phyloP scores from a whole-genome alignment of 208 protist species.

The Angomonas deanei region DNA sequence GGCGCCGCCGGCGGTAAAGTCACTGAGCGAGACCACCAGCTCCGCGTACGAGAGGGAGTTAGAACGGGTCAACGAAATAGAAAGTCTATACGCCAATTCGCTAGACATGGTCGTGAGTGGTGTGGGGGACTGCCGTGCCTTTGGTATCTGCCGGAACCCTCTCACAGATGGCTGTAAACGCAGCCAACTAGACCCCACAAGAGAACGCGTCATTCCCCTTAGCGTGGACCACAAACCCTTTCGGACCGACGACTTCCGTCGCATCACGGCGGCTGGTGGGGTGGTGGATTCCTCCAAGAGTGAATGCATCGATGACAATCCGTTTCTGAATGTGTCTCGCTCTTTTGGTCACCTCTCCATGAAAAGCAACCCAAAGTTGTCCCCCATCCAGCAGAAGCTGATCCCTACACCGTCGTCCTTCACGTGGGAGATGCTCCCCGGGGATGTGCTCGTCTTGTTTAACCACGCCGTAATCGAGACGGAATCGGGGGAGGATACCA shows the following conservation, averaged over 20 bases:
- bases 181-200: conserved; percentile 41
- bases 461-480: conserved; percentile 77
- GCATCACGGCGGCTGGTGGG: conserved; percentile 63
- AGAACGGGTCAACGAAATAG: conserved; percentile 5
- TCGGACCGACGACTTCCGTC: conserved; percentile 45
- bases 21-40: conserved; percentile 5
- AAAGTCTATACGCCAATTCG: conserved; percentile 20
- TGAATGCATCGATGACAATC: conserved; percentile 63
- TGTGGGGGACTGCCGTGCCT: conserved; percentile 62
- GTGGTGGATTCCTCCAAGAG: conserved; percentile 33
- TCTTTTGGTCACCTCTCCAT: conserved; percentile 82
- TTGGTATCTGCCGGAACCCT: conserved; percentile 63
- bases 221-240: conserved; percentile 65
- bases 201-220: conserved; percentile 58
- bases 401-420: conserved; percentile 52
- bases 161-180: conserved; percentile 19
- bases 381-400: conserved; percentile 73
- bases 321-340: conserved; percentile 67
- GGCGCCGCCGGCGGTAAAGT: conserved; percentile 26
- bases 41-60: conserved; percentile 15
- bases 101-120: conserved; percentile 63
- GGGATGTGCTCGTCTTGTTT: conserved; percentile 67
- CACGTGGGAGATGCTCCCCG: conserved; percentile 68
- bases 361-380: conserved; percentile 47
- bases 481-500: conserved; percentile 42